Evolutionary conservation across 306 rosid genomes (phyloP).

Genomic region (Begonia fuchsioides): DNA sequence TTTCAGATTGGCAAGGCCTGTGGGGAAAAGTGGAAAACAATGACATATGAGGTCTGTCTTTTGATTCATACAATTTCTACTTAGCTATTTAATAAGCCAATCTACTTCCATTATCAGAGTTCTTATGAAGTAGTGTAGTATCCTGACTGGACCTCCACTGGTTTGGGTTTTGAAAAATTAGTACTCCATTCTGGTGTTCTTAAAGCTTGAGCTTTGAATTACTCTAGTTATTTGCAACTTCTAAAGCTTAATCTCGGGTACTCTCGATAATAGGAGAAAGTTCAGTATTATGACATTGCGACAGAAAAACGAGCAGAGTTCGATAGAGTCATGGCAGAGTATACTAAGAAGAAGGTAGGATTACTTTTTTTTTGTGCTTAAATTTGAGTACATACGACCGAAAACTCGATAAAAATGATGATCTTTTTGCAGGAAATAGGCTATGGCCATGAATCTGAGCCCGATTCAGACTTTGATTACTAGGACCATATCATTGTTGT

Average conservation of each 20-base stretch:
- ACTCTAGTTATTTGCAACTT: no score
- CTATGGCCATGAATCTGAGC: conserved; percentile 42
- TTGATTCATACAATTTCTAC: background rate
- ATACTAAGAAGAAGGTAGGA: conserved; percentile 51
- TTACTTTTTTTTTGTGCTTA: conserved; percentile 7
- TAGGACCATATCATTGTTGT: conserved; percentile 13
- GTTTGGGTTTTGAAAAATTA: no score
- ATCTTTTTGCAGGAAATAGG: conserved; percentile 54
- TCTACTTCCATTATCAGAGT: no score
- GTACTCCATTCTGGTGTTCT: no score
- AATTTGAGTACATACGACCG: background rate
- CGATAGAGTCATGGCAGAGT: conserved; percentile 60
- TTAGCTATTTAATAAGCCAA: no score
- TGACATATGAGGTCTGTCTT: conserved; percentile 68
- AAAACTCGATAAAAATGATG: background rate
- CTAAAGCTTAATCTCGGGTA: no score
- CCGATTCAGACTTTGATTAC: conserved; percentile 34
- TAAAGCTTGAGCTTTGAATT: no score
- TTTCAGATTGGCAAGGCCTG: conserved; percentile 91
- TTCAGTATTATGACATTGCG: conserved; percentile 83
- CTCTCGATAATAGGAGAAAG: conserved; percentile 50
- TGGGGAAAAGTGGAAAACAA: conserved; percentile 95
- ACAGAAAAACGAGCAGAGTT: conserved; percentile 82
- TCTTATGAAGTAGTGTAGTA: no score
- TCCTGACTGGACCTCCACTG: no score